Evolutionary conservation across 257 asterid genomes (phyloP).

Genomic region (Ballota nigra): DNA sequence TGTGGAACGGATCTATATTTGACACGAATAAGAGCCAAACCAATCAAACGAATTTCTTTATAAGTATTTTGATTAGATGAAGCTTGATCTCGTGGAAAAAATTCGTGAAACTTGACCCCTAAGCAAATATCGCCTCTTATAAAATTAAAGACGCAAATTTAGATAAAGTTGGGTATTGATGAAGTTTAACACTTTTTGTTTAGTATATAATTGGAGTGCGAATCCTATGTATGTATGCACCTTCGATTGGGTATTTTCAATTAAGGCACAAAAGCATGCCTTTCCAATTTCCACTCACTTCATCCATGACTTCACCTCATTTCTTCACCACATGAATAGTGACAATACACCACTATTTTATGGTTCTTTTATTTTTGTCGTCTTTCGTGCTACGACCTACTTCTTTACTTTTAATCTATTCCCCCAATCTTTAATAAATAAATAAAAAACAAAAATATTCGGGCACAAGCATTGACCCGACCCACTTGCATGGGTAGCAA

Average conservation of each 20-base stretch:
- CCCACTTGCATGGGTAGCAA: constrained; percentile 7
- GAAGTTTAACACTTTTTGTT: background rate
- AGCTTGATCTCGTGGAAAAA: too few species aligned
- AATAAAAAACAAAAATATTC: background rate
- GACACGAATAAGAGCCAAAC: too few species aligned
- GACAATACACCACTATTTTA: constrained; percentile 10
- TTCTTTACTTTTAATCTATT: background rate
- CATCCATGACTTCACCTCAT: constrained; percentile 29
- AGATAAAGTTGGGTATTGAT: background rate
- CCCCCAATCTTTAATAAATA: too few species aligned
- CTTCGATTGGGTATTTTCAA: background rate
- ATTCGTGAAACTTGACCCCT: too few species aligned
- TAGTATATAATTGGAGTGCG: constrained; percentile 7
- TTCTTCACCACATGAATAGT: background rate
- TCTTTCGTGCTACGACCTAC: background rate
- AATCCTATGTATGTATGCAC: constrained; percentile 18
- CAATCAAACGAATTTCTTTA: too few species aligned
- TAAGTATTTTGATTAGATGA: too few species aligned
- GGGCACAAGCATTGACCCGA: constrained; percentile 6
- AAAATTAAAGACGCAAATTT: too few species aligned
- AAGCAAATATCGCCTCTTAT: too few species aligned
- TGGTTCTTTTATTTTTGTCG: constrained; percentile 1
- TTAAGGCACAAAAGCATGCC: background rate
- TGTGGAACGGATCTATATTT: too few species aligned
- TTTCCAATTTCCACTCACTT: constrained; percentile 26